Conservation (phyloP, 257 asterid genomes). For the Forsythia suspensa region DNA sequence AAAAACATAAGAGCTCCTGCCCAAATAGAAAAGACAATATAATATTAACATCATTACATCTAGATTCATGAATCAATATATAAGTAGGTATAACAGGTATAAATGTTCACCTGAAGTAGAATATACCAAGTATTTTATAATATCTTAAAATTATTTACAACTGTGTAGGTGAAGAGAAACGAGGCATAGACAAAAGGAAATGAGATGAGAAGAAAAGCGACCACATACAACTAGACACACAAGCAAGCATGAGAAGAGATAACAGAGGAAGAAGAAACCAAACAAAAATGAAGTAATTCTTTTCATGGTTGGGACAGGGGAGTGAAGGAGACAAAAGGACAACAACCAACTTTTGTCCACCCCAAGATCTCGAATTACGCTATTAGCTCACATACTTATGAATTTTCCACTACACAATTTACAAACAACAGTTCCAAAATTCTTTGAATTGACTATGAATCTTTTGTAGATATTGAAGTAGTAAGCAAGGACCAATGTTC, state of each 20-base stretch:
- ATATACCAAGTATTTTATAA: neutral
- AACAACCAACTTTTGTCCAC: neutral
- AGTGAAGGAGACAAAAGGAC: neutral
- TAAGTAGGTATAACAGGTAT: neutral
- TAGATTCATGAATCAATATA: constrained; percentile 9
- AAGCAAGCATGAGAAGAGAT: neutral
- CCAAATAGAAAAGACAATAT: neutral
- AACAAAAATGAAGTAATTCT: neutral
- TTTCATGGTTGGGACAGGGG: neutral
- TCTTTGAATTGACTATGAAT: neutral
- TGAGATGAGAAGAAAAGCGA: neutral
- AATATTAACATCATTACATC: constrained; percentile 12
- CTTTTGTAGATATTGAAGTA: neutral
- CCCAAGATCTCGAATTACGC: neutral
- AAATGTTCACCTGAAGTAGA: neutral
- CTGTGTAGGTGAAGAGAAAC: neutral
- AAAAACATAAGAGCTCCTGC: constrained; percentile 92
- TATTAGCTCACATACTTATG: neutral
- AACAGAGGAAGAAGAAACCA: neutral
- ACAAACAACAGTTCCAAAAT: neutral
- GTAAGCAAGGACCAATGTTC: neutral
- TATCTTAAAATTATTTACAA: neutral
- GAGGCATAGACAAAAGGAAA: neutral
- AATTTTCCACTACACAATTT: neutral
- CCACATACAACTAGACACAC: neutral